These are phyloP conservation scores for Prillingera fragicola DNA, from an alignment of 1,284 basidiomycete genomes.

Conservation along the genomic window DNA sequence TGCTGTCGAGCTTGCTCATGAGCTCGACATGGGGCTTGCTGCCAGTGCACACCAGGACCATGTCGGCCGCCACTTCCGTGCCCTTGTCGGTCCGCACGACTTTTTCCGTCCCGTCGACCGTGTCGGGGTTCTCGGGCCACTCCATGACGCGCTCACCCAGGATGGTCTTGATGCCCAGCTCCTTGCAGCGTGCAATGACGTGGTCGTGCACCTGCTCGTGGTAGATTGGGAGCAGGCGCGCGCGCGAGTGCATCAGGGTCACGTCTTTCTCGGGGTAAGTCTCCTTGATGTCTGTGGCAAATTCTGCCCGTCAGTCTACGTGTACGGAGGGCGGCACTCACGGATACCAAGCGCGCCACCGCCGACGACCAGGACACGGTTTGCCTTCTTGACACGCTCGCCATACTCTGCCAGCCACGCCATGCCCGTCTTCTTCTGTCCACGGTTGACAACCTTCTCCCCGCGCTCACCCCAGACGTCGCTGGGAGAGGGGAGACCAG, in stretches of 20 bases:
- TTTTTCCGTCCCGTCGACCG: constrained; percentile 33
- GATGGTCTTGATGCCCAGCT: constrained; percentile 48
- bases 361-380: constrained; percentile 47
- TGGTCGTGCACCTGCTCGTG: constrained; percentile 45
- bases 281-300: constrained; percentile 50
- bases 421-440: constrained; percentile 36
- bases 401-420: constrained; percentile 27
- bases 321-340: constrained; percentile 21
- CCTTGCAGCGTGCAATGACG: constrained; percentile 39
- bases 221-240: constrained; percentile 49
- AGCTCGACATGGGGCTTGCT: constrained; percentile 64
- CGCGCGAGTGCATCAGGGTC: constrained; percentile 51
- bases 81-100: constrained; percentile 57
- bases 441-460: constrained; percentile 13
- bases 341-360: constrained; percentile 52
- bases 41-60: constrained; percentile 70
- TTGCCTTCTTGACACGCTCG: constrained; percentile 37
- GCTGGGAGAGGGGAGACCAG: constrained; percentile 39
- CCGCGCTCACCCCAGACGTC: constrained; percentile 38
- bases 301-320: constrained; percentile 32
- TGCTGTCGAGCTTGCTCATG: constrained; percentile 40
- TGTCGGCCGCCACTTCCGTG: constrained; percentile 58
- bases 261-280: constrained; percentile 47
- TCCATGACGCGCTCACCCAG: constrained; percentile 47
- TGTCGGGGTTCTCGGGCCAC: constrained; percentile 38